Conservation (phyloP, 2,329 filamentous ascomycete species). For the Tolypocladium album region DNA sequence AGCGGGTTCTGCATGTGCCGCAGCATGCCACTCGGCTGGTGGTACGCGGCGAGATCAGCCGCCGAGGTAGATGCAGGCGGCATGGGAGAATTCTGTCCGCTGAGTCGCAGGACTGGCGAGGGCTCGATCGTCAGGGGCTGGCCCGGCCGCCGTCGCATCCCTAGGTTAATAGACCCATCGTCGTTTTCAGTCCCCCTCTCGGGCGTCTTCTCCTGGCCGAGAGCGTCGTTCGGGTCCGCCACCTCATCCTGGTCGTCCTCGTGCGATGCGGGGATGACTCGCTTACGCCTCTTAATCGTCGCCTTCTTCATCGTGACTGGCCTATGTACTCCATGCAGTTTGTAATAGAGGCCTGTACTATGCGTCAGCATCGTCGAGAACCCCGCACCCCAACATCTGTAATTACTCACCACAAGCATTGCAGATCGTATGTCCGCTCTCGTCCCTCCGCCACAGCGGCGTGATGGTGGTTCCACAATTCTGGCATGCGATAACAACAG, state of each 20-base stretch:
- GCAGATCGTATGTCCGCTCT: constrained; percentile 92
- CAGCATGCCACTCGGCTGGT: constrained; percentile 30
- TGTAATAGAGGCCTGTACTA: constrained; percentile 81
- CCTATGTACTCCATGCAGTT: constrained; percentile 85
- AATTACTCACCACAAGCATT: constrained; percentile 78
- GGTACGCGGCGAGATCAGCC: constrained; percentile 40
- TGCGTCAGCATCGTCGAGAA: background rate
- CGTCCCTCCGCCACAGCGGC: constrained; percentile 88
- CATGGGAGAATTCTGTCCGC: constrained; percentile 31
- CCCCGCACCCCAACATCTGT: background rate
- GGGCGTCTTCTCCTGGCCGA: constrained; percentile 22
- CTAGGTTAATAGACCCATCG: constrained; percentile 55
- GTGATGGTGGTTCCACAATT: constrained; percentile 97
- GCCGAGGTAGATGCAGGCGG: constrained; percentile 28
- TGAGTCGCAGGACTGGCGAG: constrained; percentile 30
- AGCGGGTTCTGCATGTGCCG: constrained; percentile 29
- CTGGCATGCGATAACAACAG: constrained; percentile 74
- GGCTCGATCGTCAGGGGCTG: constrained; percentile 36
- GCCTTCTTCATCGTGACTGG: constrained; percentile 99
- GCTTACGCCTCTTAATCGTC: constrained; percentile 90
- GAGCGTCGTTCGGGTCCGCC: constrained; percentile 30
- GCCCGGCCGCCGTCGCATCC: constrained; percentile 38
- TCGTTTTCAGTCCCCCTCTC: constrained; percentile 49
- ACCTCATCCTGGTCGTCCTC: constrained; percentile 39
- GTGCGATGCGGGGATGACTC: constrained; percentile 71